Evolutionary conservation across 441 rosid genomes (phyloP).

Genomic region (Geranium incanum): DNA sequence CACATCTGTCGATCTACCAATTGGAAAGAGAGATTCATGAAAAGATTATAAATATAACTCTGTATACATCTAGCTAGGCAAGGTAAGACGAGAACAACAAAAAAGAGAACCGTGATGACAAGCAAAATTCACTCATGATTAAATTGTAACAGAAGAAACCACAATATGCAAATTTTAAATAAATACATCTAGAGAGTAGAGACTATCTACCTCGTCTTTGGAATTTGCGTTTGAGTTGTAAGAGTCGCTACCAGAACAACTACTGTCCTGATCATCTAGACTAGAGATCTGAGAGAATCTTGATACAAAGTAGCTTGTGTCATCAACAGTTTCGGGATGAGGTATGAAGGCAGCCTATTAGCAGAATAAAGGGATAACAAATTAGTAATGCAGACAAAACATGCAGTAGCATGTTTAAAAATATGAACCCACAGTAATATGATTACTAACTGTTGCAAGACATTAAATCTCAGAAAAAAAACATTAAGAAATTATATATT

Average conservation of each 20-base stretch:
- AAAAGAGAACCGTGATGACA: neutral
- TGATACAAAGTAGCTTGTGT: slow-evolving; percentile 74
- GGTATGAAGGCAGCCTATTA: slow-evolving; percentile 76
- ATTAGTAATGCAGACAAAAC: neutral
- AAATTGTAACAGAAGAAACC: neutral
- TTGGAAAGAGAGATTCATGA: slow-evolving; percentile 11
- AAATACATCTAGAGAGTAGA: neutral
- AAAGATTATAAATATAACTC: neutral
- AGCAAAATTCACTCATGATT: neutral
- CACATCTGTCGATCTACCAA: slow-evolving; percentile 55
- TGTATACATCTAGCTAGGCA: neutral
- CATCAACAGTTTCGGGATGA: slow-evolving; percentile 49
- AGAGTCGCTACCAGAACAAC: slow-evolving; percentile 32
- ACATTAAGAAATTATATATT: too few species aligned
- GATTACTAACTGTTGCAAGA: too few species aligned
- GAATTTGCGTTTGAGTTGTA: slow-evolving; percentile 33
- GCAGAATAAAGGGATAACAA: slow-evolving; percentile 8
- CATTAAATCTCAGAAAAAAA: neutral
- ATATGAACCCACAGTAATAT: neutral
- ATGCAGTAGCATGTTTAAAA: neutral
- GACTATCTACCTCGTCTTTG: slow-evolving; percentile 46
- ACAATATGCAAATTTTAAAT: neutral
- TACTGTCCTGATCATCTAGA: slow-evolving; percentile 37
- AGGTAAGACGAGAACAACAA: too few species aligned
- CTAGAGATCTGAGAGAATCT: slow-evolving; percentile 39